A percentile compares a stretch with the other conserved stretches of the same genome.
Evolutionary conservation across 768 basidiomycete genomes (phyloP).

Genomic region (Termitomyces sp.): DNA sequence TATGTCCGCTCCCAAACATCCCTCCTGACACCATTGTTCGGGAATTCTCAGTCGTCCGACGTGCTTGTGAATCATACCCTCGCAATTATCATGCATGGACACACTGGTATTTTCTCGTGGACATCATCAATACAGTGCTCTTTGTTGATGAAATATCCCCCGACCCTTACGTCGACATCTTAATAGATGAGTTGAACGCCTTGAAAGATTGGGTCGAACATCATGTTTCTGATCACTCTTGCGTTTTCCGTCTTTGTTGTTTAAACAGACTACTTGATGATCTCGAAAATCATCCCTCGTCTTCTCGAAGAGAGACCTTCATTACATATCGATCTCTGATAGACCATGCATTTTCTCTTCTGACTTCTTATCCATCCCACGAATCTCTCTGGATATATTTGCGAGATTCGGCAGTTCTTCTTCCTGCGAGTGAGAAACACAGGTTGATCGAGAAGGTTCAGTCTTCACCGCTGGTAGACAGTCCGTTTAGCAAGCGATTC

Average conservation of each 20-base stretch:
- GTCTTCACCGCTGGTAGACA: not conserved
- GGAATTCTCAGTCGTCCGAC: conserved; percentile 47
- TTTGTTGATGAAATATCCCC: conserved; percentile 13
- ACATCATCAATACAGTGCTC: conserved; percentile 23
- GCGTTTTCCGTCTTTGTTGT: conserved; percentile 50
- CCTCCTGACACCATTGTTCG: conserved; percentile 29
- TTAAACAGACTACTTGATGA: conserved; percentile 29
- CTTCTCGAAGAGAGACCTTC: not conserved
- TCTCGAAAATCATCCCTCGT: conserved; percentile 7
- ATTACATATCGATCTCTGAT: conserved; percentile 15
- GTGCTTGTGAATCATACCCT: conserved; percentile 59
- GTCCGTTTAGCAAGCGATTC: conserved; percentile 5
- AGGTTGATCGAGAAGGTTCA: conserved; percentile 4
- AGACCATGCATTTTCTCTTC: conserved; percentile 46
- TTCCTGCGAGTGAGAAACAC: conserved; percentile 1
- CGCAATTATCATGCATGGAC: conserved; percentile 77
- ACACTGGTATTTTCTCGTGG: conserved; percentile 52
- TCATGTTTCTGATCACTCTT: conserved; percentile 69
- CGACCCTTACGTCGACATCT: conserved; percentile 24
- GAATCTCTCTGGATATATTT: conserved; percentile 67
- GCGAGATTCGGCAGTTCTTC: conserved; percentile 20
- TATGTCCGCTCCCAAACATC: conserved; percentile 28
- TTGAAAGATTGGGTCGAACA: conserved; percentile 51
- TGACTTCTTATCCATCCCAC: conserved; percentile 49
- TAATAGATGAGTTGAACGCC: conserved; percentile 34